These are phyloP conservation scores for Crithidia brevicula DNA, from an alignment of 208 protist genomes.

Conservation along the genomic window DNA sequence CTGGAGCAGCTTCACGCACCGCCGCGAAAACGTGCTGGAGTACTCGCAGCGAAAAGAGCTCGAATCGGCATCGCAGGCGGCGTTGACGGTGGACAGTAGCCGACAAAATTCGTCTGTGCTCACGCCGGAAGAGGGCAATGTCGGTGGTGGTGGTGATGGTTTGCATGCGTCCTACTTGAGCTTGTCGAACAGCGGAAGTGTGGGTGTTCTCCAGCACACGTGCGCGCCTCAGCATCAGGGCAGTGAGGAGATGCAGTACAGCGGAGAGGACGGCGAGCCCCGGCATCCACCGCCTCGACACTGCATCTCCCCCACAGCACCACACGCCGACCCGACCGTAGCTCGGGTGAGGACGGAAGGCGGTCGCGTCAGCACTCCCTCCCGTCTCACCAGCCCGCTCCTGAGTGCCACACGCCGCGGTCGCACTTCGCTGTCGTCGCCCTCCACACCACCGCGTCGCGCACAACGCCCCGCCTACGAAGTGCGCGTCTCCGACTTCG, in stretches of 20 bases:
- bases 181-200: neutral
- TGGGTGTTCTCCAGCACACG: neutral
- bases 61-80: neutral
- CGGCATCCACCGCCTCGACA: no score
- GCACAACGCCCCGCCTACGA: constrained; percentile 32
- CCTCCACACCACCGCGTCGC: neutral
- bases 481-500: constrained; percentile 51
- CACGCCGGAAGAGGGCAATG: neutral
- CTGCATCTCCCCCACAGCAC: no score
- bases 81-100: neutral
- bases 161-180: no score
- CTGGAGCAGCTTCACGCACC: constrained; percentile 37
- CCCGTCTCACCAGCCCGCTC: neutral
- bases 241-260: no score
- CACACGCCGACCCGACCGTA: no score
- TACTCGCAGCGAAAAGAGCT: constrained; percentile 18
- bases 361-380: neutral
- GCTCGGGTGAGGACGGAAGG: no score
- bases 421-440: neutral
- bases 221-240: neutral
- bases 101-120: no score
- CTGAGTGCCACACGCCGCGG: constrained; percentile 2
- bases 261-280: no score
- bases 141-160: neutral
- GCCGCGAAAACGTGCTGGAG: constrained; percentile 20